A percentile compares a stretch with the other conserved stretches of the same genome.
phyloP scores from a whole-genome alignment of 1,284 basidiomycete genomes.

The Termitomyces sp. region DNA sequence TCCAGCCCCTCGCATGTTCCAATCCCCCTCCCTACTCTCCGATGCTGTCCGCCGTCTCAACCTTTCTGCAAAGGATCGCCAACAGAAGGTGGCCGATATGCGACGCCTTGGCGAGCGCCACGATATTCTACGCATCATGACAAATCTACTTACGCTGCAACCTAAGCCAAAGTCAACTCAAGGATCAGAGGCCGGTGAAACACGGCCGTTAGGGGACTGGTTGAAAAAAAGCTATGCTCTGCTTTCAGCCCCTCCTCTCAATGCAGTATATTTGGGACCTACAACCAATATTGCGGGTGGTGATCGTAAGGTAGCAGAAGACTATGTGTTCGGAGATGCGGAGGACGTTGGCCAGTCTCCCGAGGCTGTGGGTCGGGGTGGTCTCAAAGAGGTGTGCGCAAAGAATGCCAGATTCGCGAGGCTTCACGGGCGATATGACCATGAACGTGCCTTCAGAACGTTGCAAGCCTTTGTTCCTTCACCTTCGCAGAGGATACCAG shows the following conservation, averaged over 20 bases:
- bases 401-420: conserved; percentile 59
- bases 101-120: conserved; percentile 47
- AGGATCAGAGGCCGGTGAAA: conserved; percentile 22
- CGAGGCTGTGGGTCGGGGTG: background rate
- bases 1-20: conserved; percentile 37
- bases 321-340: conserved; percentile 52
- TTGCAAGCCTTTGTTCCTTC: conserved; percentile 50
- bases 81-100: conserved; percentile 31
- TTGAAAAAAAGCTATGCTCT: conserved; percentile 30
- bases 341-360: conserved; percentile 12
- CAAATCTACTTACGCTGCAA: conserved; percentile 62
- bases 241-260: conserved; percentile 41
- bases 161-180: conserved; percentile 31
- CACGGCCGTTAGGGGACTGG: conserved; percentile 32
- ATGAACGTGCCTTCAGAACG: conserved; percentile 69
- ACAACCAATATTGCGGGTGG: conserved; percentile 52
- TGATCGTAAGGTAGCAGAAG: conserved; percentile 56
- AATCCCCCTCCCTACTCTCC: conserved; percentile 59
- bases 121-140: conserved; percentile 66
- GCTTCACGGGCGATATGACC: conserved; percentile 58
- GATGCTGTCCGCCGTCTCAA: conserved; percentile 64
- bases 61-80: conserved; percentile 53
- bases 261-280: conserved; percentile 64
- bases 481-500: conserved; percentile 18
- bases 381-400: conserved; percentile 40